Conservation (phyloP, 805 yeast species). For the Starmera quercuum region DNA sequence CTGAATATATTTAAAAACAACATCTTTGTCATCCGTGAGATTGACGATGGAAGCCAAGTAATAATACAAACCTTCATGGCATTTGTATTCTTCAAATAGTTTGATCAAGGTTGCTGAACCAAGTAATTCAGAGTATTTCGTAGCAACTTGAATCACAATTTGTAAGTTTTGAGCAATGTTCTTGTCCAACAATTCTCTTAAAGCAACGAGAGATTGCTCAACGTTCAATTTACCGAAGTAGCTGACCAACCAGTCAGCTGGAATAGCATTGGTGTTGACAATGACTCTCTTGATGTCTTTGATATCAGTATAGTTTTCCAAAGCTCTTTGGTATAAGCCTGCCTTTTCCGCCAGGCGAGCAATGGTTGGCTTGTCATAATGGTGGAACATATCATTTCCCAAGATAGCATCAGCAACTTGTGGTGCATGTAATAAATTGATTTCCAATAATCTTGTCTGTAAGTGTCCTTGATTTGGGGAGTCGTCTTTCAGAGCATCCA, state of each 20-base stretch:
- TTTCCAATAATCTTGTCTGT: constrained; percentile 91
- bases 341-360: constrained; percentile 93
- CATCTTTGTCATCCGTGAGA: constrained; percentile 88
- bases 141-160: constrained; percentile 91
- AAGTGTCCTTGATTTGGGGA: constrained; percentile 91
- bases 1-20: constrained; percentile 92
- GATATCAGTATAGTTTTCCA: constrained; percentile 91
- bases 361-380: constrained; percentile 88
- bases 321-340: constrained; percentile 92
- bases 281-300: constrained; percentile 94
- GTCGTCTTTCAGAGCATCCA: constrained; percentile 92
- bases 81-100: constrained; percentile 87
- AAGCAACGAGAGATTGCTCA: constrained; percentile 83
- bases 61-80: constrained; percentile 90
- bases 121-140: constrained; percentile 89
- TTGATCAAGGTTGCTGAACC: constrained; percentile 83
- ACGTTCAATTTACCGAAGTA: constrained; percentile 92
- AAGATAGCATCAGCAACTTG: constrained; percentile 99
- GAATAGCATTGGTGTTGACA: constrained; percentile 76
- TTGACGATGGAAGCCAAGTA: constrained; percentile 91
- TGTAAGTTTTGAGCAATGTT: constrained; percentile 85
- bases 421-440: constrained; percentile 91
- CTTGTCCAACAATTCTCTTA: constrained; percentile 75
- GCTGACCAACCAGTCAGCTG: constrained; percentile 87
- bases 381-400: constrained; percentile 92